Base-by-base conservation (phyloP, 1,139 yeast species). In the Spencermartinsiella ligniputridi region DNA sequence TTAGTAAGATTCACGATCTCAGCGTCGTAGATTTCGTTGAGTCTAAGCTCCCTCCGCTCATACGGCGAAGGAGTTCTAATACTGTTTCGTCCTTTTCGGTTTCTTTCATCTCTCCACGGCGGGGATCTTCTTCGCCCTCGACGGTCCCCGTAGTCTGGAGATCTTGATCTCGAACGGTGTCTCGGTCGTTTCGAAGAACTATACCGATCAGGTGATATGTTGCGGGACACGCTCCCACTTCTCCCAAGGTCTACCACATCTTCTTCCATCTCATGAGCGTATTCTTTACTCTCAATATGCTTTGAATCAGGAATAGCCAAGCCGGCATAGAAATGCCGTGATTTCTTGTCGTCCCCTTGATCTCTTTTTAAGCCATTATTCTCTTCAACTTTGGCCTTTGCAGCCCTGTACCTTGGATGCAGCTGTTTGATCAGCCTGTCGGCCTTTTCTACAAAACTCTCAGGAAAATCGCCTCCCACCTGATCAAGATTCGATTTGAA, bases 401-500 rank as follows among this genome's bases (percentile, higher is more conserved):
- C 9, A 35, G 40, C 36, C 42, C 50, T 45, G 47, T 62, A 61
- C 15, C 51, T 53, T 1, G 69, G 66, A 42, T 61, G 63, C 52
- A 66, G 48, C 29, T 54, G 55, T 27, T 65, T 44, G 4, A 67
- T 64, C 47, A 67, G 65, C 8, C 65, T 60, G 32, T 69, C 68
- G 12, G 73, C 53, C 11, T 61, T 56, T 15, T 61, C 61, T 2
- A 79, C 60, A 49, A 79, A 72, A 2, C 49, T 66, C 3, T 57
- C 63, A 0, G 81, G 74, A 48, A 84, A 77, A 9, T 77, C 83
- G 16, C 85, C 87, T 0, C 88, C 92, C 58, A 81, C 75, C 8
- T 72, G 78, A 13, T 64, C 61, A 42, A 83, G 62, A 16, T 69
- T 66, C n/a, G 61, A 52, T 33, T 63, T 59, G 54, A 82, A 81